Evolutionary conservation across 768 basidiomycete genomes (phyloP).

Genomic region (Pleurotus giganteus): DNA sequence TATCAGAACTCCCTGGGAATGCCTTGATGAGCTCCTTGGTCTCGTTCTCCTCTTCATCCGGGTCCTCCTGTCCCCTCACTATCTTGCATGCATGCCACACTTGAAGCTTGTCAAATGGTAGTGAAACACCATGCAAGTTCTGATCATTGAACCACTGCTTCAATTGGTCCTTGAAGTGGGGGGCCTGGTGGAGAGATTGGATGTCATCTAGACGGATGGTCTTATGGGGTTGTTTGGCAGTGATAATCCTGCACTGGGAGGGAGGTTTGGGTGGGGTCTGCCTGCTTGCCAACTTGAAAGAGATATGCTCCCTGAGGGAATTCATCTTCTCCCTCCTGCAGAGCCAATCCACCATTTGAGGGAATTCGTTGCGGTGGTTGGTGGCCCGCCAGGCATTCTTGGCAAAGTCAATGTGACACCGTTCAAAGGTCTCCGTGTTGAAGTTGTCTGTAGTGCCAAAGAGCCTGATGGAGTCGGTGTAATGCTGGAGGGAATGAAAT

Average conservation of each 20-base stretch:
- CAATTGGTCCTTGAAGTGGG: neutral
- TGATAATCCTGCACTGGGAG: no score
- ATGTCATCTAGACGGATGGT: no score
- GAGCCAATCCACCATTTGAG: no score
- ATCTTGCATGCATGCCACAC: conserved; percentile 20
- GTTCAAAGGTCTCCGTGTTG: no score
- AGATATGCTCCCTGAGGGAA: no score
- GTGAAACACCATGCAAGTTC: neutral
- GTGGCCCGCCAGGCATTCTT: no score
- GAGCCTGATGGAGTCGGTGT: conserved; percentile 1
- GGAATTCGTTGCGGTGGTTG: no score
- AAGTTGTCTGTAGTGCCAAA: conserved; percentile 17
- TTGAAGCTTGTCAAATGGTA: conserved; percentile 20
- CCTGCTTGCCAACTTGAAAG: conserved; percentile 16
- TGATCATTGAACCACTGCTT: neutral
- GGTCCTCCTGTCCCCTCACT: conserved; percentile 13
- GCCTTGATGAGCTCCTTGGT: conserved; percentile 19
- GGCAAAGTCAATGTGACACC: no score
- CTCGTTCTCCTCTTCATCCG: conserved; percentile 19
- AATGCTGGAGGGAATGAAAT: conserved; percentile 10
- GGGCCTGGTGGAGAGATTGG: conserved; percentile 23
- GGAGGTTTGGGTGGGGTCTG: conserved; percentile 16
- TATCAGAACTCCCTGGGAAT: conserved; percentile 12
- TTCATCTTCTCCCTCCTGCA: no score
- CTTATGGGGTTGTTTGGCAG: conserved; percentile 28